Conservation (phyloP, 129 eudicot genomes). For the Flaveria trinervia region DNA sequence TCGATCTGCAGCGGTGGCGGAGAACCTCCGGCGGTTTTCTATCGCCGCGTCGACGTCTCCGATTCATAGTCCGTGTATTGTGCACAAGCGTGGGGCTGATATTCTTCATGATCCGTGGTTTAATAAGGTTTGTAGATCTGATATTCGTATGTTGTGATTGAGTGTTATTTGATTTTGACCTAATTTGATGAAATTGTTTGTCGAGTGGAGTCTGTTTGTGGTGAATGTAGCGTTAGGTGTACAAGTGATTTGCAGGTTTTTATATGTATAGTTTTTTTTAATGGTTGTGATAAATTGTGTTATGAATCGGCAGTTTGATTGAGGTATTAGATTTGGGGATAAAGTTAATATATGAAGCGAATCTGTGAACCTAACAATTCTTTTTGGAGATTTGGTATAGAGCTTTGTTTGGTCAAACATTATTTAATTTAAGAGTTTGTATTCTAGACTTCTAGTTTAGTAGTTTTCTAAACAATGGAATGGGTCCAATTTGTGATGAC, state of each 20-base stretch:
- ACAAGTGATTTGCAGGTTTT: slow-evolving; percentile 11
- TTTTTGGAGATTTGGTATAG: neutral
- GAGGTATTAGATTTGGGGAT: neutral
- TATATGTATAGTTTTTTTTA: neutral
- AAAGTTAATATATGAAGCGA: neutral
- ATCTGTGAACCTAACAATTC: neutral
- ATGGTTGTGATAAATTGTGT: neutral
- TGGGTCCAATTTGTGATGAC: slow-evolving; percentile 9
- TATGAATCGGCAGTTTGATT: slow-evolving; percentile 24
- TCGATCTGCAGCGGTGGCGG: slow-evolving; percentile 69
- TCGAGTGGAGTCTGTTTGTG: neutral
- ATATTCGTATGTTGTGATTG: neutral
- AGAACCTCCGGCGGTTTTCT: slow-evolving; percentile 59
- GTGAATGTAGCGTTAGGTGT: slow-evolving; percentile 16
- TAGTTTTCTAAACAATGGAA: neutral
- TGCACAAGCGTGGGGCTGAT: slow-evolving; percentile 96
- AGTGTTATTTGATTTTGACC: neutral
- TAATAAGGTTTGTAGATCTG: slow-evolving; percentile 63
- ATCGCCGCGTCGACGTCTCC: slow-evolving; percentile 53
- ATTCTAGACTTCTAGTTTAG: neutral
- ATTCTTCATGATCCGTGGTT: slow-evolving; percentile 99
- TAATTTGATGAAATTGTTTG: neutral
- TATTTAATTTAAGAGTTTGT: slow-evolving; percentile 6
- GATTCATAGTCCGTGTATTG: slow-evolving; percentile 81
- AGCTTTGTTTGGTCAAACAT: neutral